Base-by-base conservation (phyloP, 495 filamentous ascomycete genomes). In the Polyplosphaeria fusca region DNA sequence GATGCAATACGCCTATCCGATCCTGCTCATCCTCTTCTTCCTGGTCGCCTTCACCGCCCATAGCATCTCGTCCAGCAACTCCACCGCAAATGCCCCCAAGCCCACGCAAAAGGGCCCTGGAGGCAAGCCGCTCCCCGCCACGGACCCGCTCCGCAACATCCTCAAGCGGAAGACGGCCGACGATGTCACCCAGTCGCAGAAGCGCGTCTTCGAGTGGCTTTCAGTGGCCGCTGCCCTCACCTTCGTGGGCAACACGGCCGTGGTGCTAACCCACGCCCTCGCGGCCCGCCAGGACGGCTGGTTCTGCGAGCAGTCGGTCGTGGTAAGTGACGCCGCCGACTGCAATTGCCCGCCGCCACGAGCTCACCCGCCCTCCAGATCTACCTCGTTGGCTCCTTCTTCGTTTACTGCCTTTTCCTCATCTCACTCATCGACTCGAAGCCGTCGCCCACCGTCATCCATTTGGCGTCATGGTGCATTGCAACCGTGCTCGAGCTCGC, bases 261-360 rank as follows among this genome's bases (percentile, higher is more conserved):
- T 88, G 64, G 84, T 94, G 61, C 82, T 93, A 41, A 52, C 81
- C 50, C 93, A 91, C 77, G 86, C 89, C 55, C 74, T 95, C 52
- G 60, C 77, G 14, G 72, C 78, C 49, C 76, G 78, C 46, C 75
- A 85, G 24, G 76, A 87, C 60, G 76, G 82, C 37, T 96, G 91
- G 91, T 96, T 91, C 93, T 93, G 89, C 67, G 89, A 88, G 24
- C 82, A 95, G 71, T 76, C 87, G 25, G 80, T 83, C 51, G 86
- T 86, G 68, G 92, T 97, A 83, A 73, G 87, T 79, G 18, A 49
- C 18, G 4, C 23, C 19, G 13, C 14, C 19, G 37, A 11, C 26
- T 30, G 16, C 28, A 49, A 39, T 25, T 23, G 27, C 18, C 23
- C 47, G 56, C 38, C 51, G 22, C 47, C 19, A 14, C 16, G 13